Percentiles rank a stretch among this genome's conserved stretches.
phyloP scores from a whole-genome alignment of 2,329 filamentous ascomycete genomes.

The Mariannaea sp. region DNA sequence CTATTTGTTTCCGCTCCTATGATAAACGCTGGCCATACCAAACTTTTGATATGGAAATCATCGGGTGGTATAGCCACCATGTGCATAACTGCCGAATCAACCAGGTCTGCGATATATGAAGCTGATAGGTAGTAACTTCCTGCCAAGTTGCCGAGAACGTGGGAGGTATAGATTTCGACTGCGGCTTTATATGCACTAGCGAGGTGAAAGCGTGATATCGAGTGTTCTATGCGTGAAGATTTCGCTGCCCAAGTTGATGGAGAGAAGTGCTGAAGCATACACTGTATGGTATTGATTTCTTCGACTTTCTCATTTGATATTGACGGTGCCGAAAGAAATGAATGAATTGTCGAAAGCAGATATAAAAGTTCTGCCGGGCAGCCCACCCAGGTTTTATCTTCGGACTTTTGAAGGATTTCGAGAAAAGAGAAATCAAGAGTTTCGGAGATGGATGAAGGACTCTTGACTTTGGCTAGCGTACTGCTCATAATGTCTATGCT shows the following conservation, averaged over 20 bases:
- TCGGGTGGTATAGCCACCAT: constrained; percentile 8
- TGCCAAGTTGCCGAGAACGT: constrained; percentile 1
- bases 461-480: constrained; percentile 6
- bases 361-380: constrained; percentile 19
- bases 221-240: constrained; percentile 9
- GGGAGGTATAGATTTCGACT: constrained; percentile 11
- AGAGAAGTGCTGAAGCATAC: constrained; percentile 2
- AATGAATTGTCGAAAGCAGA: constrained; percentile 6
- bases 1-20: constrained; percentile 10
- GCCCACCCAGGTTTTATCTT: constrained; percentile 21
- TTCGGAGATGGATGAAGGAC: neutral
- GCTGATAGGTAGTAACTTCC: neutral
- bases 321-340: neutral
- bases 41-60: constrained; percentile 23
- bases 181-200: constrained; percentile 16
- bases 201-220: constrained; percentile 9
- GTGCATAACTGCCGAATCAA: constrained; percentile 4
- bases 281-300: neutral
- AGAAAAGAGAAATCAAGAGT: neutral
- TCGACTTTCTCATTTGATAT: neutral
- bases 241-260: constrained; percentile 4
- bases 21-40: constrained; percentile 20
- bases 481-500: constrained; percentile 19
- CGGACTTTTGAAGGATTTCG: constrained; percentile 13
- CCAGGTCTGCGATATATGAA: neutral